A percentile compares a stretch with the other conserved stretches of the same genome.
Conservation (phyloP, 345 rosid species). For the Corymbia maculata region DNA sequence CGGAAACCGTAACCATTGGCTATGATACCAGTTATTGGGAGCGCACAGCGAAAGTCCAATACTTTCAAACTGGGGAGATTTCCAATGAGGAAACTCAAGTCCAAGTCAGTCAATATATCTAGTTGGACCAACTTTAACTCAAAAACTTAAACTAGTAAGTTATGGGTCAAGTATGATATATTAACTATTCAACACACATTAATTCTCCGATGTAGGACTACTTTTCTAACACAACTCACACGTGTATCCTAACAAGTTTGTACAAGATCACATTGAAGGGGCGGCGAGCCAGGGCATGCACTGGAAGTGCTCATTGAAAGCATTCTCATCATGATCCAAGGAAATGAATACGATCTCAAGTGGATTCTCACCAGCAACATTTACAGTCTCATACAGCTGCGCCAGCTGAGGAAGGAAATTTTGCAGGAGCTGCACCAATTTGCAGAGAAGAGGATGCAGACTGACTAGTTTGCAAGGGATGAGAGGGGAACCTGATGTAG, state of each 20-base stretch:
- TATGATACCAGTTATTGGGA: too few species aligned
- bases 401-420: constrained; percentile 51
- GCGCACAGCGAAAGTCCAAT: too few species aligned
- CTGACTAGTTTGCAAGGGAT: constrained; percentile 30
- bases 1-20: too few species aligned
- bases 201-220: too few species aligned
- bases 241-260: background rate
- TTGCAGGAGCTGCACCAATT: constrained; percentile 87
- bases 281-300: constrained; percentile 75
- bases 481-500: constrained; percentile 45
- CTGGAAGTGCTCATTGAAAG: constrained; percentile 50
- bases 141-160: too few species aligned
- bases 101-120: too few species aligned
- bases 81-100: too few species aligned
- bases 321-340: constrained; percentile 55
- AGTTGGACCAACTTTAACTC: too few species aligned
- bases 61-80: too few species aligned
- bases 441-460: constrained; percentile 75
- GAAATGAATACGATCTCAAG: constrained; percentile 66
- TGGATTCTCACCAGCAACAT: constrained; percentile 15
- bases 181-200: too few species aligned
- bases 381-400: constrained; percentile 36
- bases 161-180: too few species aligned
- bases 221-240: too few species aligned
- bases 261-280: constrained; percentile 40